Evolutionary conservation across 345 rosid genomes (phyloP).

Genomic region (Salix suchowensis): DNA sequence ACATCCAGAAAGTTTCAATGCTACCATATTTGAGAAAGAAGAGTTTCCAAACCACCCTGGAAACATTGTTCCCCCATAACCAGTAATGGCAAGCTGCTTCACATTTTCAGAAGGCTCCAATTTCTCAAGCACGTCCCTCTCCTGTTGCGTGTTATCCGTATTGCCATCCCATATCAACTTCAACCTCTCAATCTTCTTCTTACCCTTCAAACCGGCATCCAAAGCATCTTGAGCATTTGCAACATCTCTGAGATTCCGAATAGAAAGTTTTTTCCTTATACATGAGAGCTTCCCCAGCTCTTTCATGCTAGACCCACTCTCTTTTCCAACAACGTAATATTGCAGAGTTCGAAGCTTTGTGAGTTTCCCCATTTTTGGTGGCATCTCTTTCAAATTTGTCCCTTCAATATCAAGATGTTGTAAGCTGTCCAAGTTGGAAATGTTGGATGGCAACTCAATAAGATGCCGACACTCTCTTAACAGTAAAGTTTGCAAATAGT

Average conservation of each 20-base stretch:
- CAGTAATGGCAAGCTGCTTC: neutral
- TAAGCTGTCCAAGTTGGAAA: neutral
- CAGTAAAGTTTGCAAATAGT: neutral
- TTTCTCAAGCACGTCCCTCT: neutral
- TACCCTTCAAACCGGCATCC: neutral
- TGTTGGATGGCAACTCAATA: neutral
- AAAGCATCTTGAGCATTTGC: neutral
- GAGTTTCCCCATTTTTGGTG: neutral
- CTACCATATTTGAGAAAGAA: neutral
- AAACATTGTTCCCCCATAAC: conserved; percentile 5
- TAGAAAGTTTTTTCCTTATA: neutral
- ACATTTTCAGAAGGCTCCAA: neutral
- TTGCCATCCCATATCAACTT: neutral
- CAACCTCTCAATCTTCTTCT: neutral
- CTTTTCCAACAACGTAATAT: neutral
- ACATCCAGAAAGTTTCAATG: neutral
- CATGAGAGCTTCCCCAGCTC: neutral
- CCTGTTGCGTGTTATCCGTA: neutral
- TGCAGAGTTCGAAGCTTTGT: neutral
- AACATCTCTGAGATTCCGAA: neutral
- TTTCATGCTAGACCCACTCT: neutral
- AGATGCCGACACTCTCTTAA: neutral
- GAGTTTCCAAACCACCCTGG: conserved; percentile 1
- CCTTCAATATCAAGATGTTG: neutral
- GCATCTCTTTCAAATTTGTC: neutral